These are phyloP conservation scores for Metschnikowia vanudenii DNA, from an alignment of 805 yeast species.

Conservation along the genomic window DNA sequence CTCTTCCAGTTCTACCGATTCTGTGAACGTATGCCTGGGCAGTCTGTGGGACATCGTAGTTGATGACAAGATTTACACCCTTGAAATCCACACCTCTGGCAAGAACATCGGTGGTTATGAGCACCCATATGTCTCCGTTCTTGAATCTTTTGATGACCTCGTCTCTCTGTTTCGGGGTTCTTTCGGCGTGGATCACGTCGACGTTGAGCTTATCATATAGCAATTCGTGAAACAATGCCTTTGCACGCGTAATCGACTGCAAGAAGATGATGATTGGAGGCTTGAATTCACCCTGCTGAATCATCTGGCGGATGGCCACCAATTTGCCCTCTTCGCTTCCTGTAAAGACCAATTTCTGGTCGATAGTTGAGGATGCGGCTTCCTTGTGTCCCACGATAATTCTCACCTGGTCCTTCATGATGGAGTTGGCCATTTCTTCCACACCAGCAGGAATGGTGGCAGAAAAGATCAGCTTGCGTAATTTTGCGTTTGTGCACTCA, in stretches of 20 bases:
- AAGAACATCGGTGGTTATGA: slow-evolving; percentile 93
- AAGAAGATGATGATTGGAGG: slow-evolving; percentile 93
- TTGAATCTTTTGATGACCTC: slow-evolving; percentile 80
- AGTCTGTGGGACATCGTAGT: slow-evolving; percentile 92
- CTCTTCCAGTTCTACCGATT: slow-evolving; percentile 98
- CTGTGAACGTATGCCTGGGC: slow-evolving; percentile 96
- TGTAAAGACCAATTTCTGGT: slow-evolving; percentile 78
- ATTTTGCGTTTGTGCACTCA: slow-evolving; percentile 47
- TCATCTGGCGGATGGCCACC: slow-evolving; percentile 84
- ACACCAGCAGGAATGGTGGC: slow-evolving; percentile 95
- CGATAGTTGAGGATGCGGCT: slow-evolving; percentile 82
- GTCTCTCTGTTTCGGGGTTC: slow-evolving; percentile 85
- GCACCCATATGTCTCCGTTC: slow-evolving; percentile 91
- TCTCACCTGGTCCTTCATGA: slow-evolving; percentile 84
- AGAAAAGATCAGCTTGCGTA: slow-evolving; percentile 80
- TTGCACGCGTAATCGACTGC: slow-evolving; percentile 90
- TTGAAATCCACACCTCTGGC: slow-evolving; percentile 97
- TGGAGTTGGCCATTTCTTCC: slow-evolving; percentile 80
- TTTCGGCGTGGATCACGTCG: slow-evolving; percentile 94
- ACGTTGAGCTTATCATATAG: slow-evolving; percentile 89
- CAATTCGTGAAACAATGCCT: slow-evolving; percentile 90
- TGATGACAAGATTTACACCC: slow-evolving; percentile 90
- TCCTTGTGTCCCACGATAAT: slow-evolving; percentile 91
- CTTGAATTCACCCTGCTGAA: slow-evolving; percentile 76
- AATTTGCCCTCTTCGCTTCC: slow-evolving; percentile 97